Conservation (phyloP, 495 filamentous ascomycete genomes). For the Hypomontagnella submonticulosa region DNA sequence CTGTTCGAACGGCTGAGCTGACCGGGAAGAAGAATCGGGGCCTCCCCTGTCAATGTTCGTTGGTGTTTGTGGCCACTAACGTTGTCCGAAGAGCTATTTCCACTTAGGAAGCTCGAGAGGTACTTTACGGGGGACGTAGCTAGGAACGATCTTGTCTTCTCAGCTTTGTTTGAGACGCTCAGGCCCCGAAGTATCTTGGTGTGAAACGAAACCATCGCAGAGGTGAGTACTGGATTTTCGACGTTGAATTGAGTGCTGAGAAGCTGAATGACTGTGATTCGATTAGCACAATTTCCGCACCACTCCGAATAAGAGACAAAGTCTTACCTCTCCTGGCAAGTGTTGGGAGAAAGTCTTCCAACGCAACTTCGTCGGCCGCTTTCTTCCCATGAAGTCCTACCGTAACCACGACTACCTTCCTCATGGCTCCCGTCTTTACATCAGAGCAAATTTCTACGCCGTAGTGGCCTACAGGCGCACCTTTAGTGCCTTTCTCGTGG, state of each 20-base stretch:
- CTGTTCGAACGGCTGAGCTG: slow-evolving; percentile 53
- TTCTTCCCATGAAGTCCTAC: slow-evolving; percentile 69
- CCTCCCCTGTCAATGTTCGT: slow-evolving; percentile 51
- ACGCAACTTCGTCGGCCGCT: slow-evolving; percentile 73
- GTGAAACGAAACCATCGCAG: slow-evolving; percentile 71
- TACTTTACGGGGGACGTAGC: slow-evolving; percentile 90
- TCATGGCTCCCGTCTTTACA: slow-evolving; percentile 56
- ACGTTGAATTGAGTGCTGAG: slow-evolving; percentile 75
- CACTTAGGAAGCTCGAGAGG: slow-evolving; percentile 81
- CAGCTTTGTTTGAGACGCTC: slow-evolving; percentile 68
- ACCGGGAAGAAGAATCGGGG: slow-evolving; percentile 48
- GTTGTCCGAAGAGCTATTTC: slow-evolving; percentile 51
- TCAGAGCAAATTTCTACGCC: slow-evolving; percentile 73
- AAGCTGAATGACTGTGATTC: slow-evolving; percentile 66
- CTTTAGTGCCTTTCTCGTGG: slow-evolving; percentile 66
- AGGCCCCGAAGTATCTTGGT: slow-evolving; percentile 79
- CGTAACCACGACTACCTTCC: slow-evolving; percentile 64
- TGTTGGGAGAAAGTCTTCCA: slow-evolving; percentile 73
- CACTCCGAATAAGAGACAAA: not conserved
- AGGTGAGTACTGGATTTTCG: slow-evolving; percentile 72
- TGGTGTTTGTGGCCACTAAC: slow-evolving; percentile 51
- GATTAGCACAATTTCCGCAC: slow-evolving; percentile 26
- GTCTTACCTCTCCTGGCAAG: slow-evolving; percentile 73
- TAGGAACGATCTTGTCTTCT: slow-evolving; percentile 71
- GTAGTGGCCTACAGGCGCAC: slow-evolving; percentile 70